Evolutionary conservation across 169 alveolate species (phyloP).

Genomic region (Plasmodium knowlesi): DNA sequence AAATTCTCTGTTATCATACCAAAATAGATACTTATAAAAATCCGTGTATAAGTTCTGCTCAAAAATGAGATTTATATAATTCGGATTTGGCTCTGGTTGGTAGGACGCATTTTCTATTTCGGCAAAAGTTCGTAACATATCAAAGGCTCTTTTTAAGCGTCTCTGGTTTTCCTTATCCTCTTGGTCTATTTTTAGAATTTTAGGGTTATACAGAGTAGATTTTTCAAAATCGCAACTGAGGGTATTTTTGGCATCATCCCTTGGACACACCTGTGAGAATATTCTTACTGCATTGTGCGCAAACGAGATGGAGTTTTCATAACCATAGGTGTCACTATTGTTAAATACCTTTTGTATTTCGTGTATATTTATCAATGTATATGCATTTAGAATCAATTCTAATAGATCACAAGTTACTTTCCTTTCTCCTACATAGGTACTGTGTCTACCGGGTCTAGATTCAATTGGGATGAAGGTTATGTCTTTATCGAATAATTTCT

Average conservation of each 20-base stretch:
- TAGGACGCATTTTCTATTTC: constrained; percentile 29
- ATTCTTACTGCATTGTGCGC: constrained; percentile 53
- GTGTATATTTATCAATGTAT: constrained; percentile 11
- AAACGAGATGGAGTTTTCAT: constrained; percentile 70
- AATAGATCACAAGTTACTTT: constrained; percentile 39
- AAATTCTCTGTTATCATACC: constrained; percentile 58
- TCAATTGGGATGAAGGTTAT: constrained; percentile 64
- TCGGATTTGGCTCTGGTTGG: background rate
- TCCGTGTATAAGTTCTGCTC: constrained; percentile 33
- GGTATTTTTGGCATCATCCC: background rate
- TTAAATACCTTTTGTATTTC: constrained; percentile 34
- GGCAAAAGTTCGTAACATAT: constrained; percentile 49
- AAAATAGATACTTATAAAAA: constrained; percentile 35
- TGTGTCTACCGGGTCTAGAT: constrained; percentile 39
- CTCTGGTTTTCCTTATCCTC: constrained; percentile 37
- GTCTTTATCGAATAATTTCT: constrained; percentile 23
- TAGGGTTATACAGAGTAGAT: constrained; percentile 19
- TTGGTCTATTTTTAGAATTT: background rate
- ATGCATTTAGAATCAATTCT: constrained; percentile 55
- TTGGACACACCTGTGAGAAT: constrained; percentile 74
- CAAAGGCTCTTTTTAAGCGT: constrained; percentile 51
- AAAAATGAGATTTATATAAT: constrained; percentile 48
- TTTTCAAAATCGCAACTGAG: constrained; percentile 46
- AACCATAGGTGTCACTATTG: constrained; percentile 21
- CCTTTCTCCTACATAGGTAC: constrained; percentile 49